phyloP scores from a whole-genome alignment of 306 rosid genomes.

The Bauhinia variegata region DNA sequence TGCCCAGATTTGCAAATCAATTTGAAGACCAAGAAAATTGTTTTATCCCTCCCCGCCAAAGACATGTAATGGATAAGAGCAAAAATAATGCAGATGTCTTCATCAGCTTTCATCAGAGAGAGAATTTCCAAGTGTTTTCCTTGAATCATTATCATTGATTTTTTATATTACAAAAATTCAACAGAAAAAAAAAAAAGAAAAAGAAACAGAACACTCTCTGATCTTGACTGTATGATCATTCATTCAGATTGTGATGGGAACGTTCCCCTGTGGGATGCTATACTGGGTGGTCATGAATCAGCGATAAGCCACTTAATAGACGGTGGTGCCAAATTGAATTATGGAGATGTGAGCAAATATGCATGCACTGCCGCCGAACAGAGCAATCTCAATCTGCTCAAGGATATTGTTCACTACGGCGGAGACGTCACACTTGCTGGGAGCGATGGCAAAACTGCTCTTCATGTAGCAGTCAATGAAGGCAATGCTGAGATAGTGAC shows the following conservation, averaged over 20 bases:
- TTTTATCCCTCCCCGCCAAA: not conserved
- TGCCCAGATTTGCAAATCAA: no score
- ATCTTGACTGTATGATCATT: not conserved
- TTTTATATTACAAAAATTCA: no score
- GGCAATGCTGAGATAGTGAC: constrained; percentile 65
- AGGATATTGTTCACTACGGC: constrained; percentile 43
- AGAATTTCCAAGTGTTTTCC: no score
- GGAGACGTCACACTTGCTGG: constrained; percentile 47
- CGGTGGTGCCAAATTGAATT: constrained; percentile 46
- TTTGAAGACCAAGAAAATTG: no score
- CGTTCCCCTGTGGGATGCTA: constrained; percentile 69
- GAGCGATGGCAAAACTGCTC: constrained; percentile 63
- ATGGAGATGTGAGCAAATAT: constrained; percentile 48
- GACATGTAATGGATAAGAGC: no score
- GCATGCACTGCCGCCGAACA: constrained; percentile 55
- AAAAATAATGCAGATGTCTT: no score
- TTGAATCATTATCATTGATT: no score
- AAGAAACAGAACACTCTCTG: no score
- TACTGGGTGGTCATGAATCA: constrained; percentile 45
- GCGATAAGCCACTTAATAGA: constrained; percentile 45
- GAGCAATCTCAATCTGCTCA: constrained; percentile 50
- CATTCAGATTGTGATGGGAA: constrained; percentile 58
- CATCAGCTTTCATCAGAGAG: no score
- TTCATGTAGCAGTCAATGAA: constrained; percentile 79
- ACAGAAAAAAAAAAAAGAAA: no score